Evolutionary conservation across 768 basidiomycete species (phyloP), one percentile per base, ranked within the genome.

Genomic region (Agaricus bisporus): DNA sequence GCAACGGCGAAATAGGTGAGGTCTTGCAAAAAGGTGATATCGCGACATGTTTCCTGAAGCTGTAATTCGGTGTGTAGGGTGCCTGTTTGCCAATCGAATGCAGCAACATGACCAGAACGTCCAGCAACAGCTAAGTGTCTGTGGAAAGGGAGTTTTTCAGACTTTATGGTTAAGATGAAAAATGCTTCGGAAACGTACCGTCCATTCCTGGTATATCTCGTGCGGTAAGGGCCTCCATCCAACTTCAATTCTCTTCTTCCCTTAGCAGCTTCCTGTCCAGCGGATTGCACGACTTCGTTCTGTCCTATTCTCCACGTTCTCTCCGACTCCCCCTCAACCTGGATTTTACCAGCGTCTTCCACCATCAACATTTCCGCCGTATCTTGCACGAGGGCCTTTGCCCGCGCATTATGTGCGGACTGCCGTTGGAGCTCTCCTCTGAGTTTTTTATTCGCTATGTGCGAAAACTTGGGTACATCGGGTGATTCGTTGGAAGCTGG

Each of bases 21-120:
- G 58, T 95, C 91, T 63, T 98, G 95, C 6, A 99, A 70, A 63
- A 93, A 98, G 87, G 90, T 91, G 67, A 99, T 88, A 66, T 97
- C 95, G 59, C 94, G 72, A 62, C 91, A 91, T 20, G 89, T 91
- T 70, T 98, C 95, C 57, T 82, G 82, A 7, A 98, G 70, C 59
- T 95, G 91, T 15, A 98, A 72, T 64, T 98, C 95, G 5, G 88
- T 77, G 63, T 94, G 89, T 17, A 39, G 38, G 17, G 38, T 39
- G n/a, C 92, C 93, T 0, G 87, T 83, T 64, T 89, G 85, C 91
- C 91, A 94, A 66, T 98, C 94, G 61, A 98, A 95, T 0, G 93
- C 90, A 2, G 92, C 90, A 15, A 92, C 83, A 70, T 97, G 93
- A 0, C 97, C 95, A 32, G 74, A 76, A 11, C 76, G 78, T 4